These are phyloP conservation scores for Lathyrus sativus DNA, from an alignment of 306 rosid species.

Conservation along the genomic window DNA sequence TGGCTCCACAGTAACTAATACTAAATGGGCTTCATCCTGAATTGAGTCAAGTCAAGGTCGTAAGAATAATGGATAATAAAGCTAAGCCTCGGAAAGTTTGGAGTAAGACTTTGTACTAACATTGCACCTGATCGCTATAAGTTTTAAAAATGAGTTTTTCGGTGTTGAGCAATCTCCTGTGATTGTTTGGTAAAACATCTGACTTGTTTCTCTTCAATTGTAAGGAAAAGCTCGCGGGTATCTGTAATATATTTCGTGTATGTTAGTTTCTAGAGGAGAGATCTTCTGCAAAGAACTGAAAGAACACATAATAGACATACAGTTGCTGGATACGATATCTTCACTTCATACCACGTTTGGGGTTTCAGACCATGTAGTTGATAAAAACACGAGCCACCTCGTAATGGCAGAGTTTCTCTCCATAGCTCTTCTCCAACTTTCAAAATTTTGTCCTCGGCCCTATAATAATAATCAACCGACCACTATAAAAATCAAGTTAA, in stretches of 20 bases:
- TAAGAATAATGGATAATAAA: constrained; percentile 19
- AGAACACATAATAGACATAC: constrained; percentile 61
- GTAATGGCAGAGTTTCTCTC: constrained; percentile 68
- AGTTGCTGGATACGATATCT: constrained; percentile 97
- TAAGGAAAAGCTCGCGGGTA: constrained; percentile 72
- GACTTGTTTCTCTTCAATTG: constrained; percentile 60
- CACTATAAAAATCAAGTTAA: constrained; percentile 37
- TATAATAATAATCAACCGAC: constrained; percentile 30
- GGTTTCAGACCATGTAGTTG: constrained; percentile 69
- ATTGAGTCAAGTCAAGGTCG: constrained; percentile 27
- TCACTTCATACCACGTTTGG: constrained; percentile 86
- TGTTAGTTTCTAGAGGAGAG: constrained; percentile 42
- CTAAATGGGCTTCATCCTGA: constrained; percentile 52
- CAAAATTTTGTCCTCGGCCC: constrained; percentile 58
- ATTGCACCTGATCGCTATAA: constrained; percentile 50
- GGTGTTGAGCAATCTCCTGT: constrained; percentile 82
- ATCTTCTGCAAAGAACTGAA: constrained; percentile 31
- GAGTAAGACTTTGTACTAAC: constrained; percentile 16
- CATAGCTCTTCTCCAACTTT: constrained; percentile 75
- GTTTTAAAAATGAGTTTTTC: constrained; percentile 82
- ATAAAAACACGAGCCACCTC: constrained; percentile 68
- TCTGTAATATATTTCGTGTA: constrained; percentile 47
- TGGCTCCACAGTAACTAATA: constrained; percentile 74
- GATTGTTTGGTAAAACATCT: constrained; percentile 38
- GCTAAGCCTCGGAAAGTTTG: constrained; percentile 7